phyloP scores from a whole-genome alignment of 352 stramenopile genomes.

The Pythium biforme region DNA sequence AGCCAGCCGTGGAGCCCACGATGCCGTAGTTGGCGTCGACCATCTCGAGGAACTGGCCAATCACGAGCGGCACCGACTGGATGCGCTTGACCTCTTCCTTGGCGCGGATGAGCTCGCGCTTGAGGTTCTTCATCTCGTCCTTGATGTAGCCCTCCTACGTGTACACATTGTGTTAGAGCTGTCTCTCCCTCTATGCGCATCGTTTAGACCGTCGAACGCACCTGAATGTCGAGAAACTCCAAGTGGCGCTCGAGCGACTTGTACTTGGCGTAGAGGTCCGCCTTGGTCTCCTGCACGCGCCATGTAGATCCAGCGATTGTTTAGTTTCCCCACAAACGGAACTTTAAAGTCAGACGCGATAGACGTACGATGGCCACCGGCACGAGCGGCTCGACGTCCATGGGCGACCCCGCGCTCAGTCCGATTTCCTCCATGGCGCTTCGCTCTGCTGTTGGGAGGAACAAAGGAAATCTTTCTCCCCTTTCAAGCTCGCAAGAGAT shows the following conservation, averaged over 20 bases:
- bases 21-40: constrained; percentile 99
- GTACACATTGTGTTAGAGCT: background rate
- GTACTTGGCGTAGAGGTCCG: constrained; percentile 49
- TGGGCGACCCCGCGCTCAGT: constrained; percentile 21
- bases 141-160: constrained; percentile 99
- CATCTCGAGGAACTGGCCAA: constrained; percentile 99
- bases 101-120: constrained; percentile 98
- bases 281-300: constrained; percentile 37
- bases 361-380: constrained; percentile 33
- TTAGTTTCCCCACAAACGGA: too few species aligned
- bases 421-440: constrained; percentile 35
- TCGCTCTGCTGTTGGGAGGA: background rate
- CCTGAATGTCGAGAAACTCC: constrained; percentile 77
- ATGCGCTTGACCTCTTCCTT: constrained; percentile 99
- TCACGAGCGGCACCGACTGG: constrained; percentile 99
- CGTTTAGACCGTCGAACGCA: constrained; percentile 8
- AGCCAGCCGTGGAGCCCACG: constrained; percentile 95
- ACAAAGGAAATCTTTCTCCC: constrained; percentile 14
- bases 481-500: background rate
- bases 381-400: constrained; percentile 34
- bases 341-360: too few species aligned
- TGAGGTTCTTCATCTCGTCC: constrained; percentile 99
- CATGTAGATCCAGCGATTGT: too few species aligned
- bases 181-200: too few species aligned
- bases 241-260: constrained; percentile 47